Conservation (phyloP, 163 green algal genomes). For the Coccomyxa subellipsoidea region DNA sequence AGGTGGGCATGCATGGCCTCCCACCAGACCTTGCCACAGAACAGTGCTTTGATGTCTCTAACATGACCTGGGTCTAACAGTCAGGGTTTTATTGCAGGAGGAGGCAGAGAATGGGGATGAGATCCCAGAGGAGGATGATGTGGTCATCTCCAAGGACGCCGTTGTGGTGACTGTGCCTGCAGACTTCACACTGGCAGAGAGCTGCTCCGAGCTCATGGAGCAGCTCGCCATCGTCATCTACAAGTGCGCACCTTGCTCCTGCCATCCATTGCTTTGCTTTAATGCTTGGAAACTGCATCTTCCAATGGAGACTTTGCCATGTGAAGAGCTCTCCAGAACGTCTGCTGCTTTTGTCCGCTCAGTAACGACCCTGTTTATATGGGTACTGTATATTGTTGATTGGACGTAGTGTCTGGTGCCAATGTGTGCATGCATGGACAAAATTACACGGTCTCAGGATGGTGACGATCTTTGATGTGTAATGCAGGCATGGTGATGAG, state of each 20-base stretch:
- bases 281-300: no score
- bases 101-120: constrained; percentile 35
- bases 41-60: no score
- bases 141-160: constrained; percentile 13
- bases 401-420: no score
- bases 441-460: no score
- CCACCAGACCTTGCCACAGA: no score
- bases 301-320: no score
- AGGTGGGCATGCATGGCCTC: background rate
- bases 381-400: no score
- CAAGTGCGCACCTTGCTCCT: background rate
- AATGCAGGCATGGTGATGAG: constrained; percentile 83
- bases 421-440: no score
- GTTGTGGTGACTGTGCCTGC: constrained; percentile 44
- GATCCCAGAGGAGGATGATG: constrained; percentile 37
- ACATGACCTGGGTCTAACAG: no score
- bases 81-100: background rate
- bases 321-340: background rate
- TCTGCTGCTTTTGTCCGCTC: background rate
- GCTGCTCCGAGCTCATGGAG: constrained; percentile 59
- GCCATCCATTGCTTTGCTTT: no score
- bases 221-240: constrained; percentile 71
- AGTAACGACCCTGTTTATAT: no score
- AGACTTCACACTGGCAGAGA: constrained; percentile 74
- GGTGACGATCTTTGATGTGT: no score